Base-by-base conservation (phyloP, 1,284 basidiomycete species). In the Microbotryomycetes sp. region DNA sequence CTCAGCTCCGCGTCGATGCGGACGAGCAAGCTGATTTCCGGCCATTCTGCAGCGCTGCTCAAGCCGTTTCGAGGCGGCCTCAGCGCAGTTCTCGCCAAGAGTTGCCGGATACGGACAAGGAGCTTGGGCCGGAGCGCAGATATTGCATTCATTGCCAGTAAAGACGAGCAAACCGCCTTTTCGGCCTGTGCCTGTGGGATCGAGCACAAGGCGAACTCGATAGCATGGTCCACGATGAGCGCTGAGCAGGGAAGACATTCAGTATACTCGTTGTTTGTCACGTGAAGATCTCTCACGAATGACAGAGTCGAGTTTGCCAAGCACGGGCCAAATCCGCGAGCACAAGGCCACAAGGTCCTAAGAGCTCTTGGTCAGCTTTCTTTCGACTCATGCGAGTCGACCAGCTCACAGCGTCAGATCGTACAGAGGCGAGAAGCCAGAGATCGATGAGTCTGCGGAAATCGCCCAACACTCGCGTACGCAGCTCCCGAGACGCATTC, bases 91-190 rank as follows among this genome's bases (percentile, higher is more conserved):
- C 81, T 88, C 49, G 84, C 84, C 60, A 91, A 80, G 27, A 84
- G 83, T 86, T 88, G 90, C 51, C 90, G 85, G 54, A 93, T 76
- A 62, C 85, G 85, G 6, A 85, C 81, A 51, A 90, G 80, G 26
- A 92, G 79, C 66, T 85, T 83, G 45, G 88, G 89, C 52, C 88
- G 81, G 3, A 91, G 24, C 11, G 26, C 83, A 60, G 83, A 81
- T 65, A 89, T 86, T 0, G 87, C 88, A 1, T 88, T 89, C 30
- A 87, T 85, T 73, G 91, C 89, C 29, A 86, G 81, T 1, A 89
- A 90, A 6, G 84, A 82, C 45, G 87, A 82, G 59, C 9, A 9
- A 9, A 18, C 35, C 35, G 35, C 35, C 35, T 41, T 18, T 9
- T 41, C 18, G 35, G 35, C 35, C 91, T 81, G 45, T 92, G 74